phyloP scores from a whole-genome alignment of 2,329 filamentous ascomycete genomes.

The Ophioceras dolichostomum region DNA sequence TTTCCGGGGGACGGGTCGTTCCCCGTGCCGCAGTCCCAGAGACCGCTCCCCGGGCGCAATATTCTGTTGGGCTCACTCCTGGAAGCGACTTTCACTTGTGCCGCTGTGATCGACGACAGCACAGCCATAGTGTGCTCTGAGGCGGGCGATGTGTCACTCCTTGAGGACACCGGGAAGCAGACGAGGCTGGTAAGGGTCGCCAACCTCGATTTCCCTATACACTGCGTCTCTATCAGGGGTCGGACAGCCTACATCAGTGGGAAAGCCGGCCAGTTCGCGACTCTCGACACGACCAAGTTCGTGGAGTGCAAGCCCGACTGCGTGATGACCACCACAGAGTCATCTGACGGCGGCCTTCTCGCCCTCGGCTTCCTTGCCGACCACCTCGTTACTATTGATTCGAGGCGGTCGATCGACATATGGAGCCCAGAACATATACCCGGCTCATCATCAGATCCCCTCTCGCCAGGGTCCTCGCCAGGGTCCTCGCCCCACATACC shows the following conservation, averaged over 20 bases:
- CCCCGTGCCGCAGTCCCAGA: conserved; percentile 31
- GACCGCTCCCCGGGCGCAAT: conserved; percentile 75
- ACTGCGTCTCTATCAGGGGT: conserved; percentile 50
- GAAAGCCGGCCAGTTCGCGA: conserved; percentile 45
- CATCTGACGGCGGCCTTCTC: conserved; percentile 36
- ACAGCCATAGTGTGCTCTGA: conserved; percentile 80
- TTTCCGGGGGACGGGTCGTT: conserved; percentile 29
- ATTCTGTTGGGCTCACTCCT: conserved; percentile 71
- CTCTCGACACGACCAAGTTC: conserved; percentile 37
- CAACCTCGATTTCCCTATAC: conserved; percentile 54
- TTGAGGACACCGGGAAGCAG: conserved; percentile 64
- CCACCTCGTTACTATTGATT: conserved; percentile 64
- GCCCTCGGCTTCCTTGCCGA: conserved; percentile 58
- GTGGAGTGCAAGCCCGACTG: conserved; percentile 26
- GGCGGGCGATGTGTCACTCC: conserved; percentile 74
- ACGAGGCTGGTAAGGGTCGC: conserved; percentile 58
- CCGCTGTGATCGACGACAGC: conserved; percentile 56
- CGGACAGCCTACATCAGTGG: conserved; percentile 56
- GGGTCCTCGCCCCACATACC: conserved; percentile 35
- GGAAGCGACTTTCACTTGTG: conserved; percentile 74
- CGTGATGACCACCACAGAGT: conserved; percentile 23
- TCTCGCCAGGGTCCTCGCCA: conserved; percentile 20
- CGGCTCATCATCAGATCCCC: conserved; percentile 18
- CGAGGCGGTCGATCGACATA: conserved; percentile 62
- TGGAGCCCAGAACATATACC: conserved; percentile 35